Evolutionary conservation across 495 filamentous ascomycete genomes (phyloP).

Genomic region (Niebla homalea): DNA sequence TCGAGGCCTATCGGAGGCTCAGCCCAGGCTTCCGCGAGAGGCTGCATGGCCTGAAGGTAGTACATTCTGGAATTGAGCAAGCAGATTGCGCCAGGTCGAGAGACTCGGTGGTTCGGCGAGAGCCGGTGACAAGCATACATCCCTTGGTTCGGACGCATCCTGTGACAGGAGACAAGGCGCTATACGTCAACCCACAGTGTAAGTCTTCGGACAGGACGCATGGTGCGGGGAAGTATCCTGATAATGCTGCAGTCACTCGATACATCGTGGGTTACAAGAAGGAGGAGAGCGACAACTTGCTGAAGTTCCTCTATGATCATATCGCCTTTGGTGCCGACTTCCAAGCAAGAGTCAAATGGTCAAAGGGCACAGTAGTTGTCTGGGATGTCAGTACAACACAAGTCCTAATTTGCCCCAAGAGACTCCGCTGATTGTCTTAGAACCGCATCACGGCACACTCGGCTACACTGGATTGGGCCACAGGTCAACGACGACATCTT

Average conservation of each 20-base stretch:
- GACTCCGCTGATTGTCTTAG: conserved; percentile 20
- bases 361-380: conserved; percentile 68
- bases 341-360: conserved; percentile 79
- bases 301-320: conserved; percentile 85
- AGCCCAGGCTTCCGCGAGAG: conserved; percentile 56
- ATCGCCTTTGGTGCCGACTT: conserved; percentile 72
- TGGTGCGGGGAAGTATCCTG: neutral
- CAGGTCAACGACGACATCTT: conserved; percentile 63
- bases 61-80: conserved; percentile 63
- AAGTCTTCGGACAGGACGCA: conserved; percentile 22
- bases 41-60: conserved; percentile 62
- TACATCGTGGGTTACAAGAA: conserved; percentile 62
- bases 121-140: conserved; percentile 58
- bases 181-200: conserved; percentile 83
- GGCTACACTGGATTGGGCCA: conserved; percentile 67
- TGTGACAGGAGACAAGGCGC: conserved; percentile 69
- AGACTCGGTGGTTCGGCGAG: conserved; percentile 52
- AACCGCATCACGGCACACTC: conserved; percentile 70
- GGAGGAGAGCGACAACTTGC: conserved; percentile 62
- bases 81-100: conserved; percentile 40
- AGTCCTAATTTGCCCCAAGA: neutral
- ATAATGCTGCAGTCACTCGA: conserved; percentile 42
- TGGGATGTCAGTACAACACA: conserved; percentile 65
- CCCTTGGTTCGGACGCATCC: conserved; percentile 73
- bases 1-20: conserved; percentile 65